These are phyloP conservation scores for Pseudogymnoascus sp. DNA, from an alignment of 2,329 filamentous ascomycete genomes.

Conservation along the genomic window DNA sequence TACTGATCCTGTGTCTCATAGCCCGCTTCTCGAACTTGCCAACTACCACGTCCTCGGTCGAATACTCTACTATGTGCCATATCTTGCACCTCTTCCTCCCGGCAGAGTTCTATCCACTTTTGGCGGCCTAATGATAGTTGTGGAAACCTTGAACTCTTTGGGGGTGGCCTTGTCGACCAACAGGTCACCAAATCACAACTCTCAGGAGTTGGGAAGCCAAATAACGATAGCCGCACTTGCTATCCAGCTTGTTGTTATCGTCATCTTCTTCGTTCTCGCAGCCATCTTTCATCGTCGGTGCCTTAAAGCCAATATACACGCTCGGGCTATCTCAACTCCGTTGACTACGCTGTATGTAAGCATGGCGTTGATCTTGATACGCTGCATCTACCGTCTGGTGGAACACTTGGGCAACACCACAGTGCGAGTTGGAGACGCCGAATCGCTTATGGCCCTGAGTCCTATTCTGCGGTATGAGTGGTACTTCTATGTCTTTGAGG, in stretches of 20 bases:
- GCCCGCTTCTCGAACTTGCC: slow-evolving; percentile 51
- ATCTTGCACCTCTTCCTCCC: slow-evolving; percentile 45
- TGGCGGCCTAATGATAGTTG: slow-evolving; percentile 38
- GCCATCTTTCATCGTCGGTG: slow-evolving; percentile 42
- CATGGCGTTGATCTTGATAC: slow-evolving; percentile 40
- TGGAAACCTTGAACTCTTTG: slow-evolving; percentile 41
- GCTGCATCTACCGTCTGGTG: slow-evolving; percentile 49
- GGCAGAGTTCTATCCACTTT: slow-evolving; percentile 39
- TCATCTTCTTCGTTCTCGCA: slow-evolving; percentile 42
- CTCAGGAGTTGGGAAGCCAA: slow-evolving; percentile 36
- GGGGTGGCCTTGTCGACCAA: slow-evolving; percentile 43
- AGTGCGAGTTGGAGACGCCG: slow-evolving; percentile 35
- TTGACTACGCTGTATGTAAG: slow-evolving; percentile 45
- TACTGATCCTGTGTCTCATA: slow-evolving; percentile 21
- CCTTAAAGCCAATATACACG: slow-evolving; percentile 13
- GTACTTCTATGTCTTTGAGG: slow-evolving; percentile 53
- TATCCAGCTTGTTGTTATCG: slow-evolving; percentile 46
- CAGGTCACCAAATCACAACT: slow-evolving; percentile 31
- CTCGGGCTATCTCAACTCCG: slow-evolving; percentile 29
- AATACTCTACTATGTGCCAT: slow-evolving; percentile 53
- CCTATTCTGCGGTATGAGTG: slow-evolving; percentile 46
- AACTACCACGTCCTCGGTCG: slow-evolving; percentile 56
- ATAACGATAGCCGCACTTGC: slow-evolving; percentile 44
- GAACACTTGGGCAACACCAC: slow-evolving; percentile 47
- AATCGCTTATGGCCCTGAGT: slow-evolving; percentile 33